These are phyloP conservation scores for Medicago arabica DNA, from an alignment of 306 rosid genomes.

Conservation along the genomic window DNA sequence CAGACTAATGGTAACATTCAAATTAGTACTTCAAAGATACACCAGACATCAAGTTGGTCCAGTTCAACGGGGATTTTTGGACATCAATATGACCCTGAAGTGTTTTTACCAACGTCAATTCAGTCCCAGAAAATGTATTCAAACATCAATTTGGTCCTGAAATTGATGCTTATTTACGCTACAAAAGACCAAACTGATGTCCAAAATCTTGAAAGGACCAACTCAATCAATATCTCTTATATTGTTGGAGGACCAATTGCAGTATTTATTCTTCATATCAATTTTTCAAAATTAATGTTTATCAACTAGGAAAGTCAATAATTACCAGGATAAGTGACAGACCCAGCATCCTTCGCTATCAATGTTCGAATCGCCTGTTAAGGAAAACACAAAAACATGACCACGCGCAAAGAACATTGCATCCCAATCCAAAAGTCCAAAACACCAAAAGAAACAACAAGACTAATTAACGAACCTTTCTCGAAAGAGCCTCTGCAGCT, in stretches of 20 bases:
- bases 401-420: conserved; percentile 21
- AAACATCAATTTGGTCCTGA: conserved; percentile 16
- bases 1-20: background rate
- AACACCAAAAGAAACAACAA: conserved; percentile 6
- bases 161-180: background rate
- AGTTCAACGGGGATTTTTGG: background rate
- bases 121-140: background rate
- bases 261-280: background rate
- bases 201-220: conserved; percentile 22
- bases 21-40: conserved; percentile 20
- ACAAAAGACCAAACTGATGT: conserved; percentile 1
- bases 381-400: conserved; percentile 40
- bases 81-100: background rate
- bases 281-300: background rate
- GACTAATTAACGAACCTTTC: conserved; percentile 56
- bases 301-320: conserved; percentile 23
- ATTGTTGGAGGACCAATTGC: conserved; percentile 20
- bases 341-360: conserved; percentile 79
- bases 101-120: background rate
- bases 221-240: conserved; percentile 8
- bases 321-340: conserved; percentile 75
- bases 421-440: conserved; percentile 31
- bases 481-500: conserved; percentile 75
- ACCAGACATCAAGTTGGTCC: background rate
- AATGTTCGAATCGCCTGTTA: conserved; percentile 78